Conservation (phyloP, 768 basidiomycete species). For the Auriscalpium orientale region DNA sequence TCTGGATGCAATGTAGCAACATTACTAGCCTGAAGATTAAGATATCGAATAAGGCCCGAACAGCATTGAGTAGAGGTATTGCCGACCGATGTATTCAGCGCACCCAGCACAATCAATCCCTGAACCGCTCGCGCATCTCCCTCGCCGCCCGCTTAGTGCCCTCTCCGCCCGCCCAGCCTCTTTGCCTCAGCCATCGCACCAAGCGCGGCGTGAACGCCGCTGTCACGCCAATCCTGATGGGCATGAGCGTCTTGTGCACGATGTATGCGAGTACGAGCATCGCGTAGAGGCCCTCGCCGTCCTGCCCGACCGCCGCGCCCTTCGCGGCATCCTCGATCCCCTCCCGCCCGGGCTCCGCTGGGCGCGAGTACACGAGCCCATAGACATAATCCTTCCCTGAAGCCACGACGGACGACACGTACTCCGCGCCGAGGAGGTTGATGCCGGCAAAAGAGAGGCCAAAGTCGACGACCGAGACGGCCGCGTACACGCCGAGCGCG, state of each 20-base stretch:
- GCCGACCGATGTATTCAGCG: not conserved
- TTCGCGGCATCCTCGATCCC: conserved; percentile 42
- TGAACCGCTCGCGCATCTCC: conserved; percentile 31
- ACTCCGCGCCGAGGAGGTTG: conserved; percentile 83
- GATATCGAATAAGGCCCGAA: not conserved
- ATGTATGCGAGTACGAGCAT: conserved; percentile 91
- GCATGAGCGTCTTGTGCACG: conserved; percentile 90
- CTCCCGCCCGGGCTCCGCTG: conserved; percentile 61
- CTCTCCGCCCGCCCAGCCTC: conserved; percentile 78
- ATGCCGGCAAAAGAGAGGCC: conserved; percentile 76
- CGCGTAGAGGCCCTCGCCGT: conserved; percentile 78
- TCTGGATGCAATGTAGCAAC: not conserved
- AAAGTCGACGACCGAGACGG: conserved; percentile 74
- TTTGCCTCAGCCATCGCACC: conserved; percentile 73
- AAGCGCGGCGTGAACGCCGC: conserved; percentile 78
- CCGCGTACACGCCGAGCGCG: conserved; percentile 82
- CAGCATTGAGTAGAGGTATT: not conserved
- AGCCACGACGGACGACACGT: conserved; percentile 64
- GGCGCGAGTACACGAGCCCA: conserved; percentile 39
- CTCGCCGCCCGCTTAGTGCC: conserved; percentile 58
- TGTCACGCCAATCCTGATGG: conserved; percentile 83
- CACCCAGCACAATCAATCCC: conserved; percentile 18
- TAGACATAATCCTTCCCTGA: conserved; percentile 44
- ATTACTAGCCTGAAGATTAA: too few relatives aligned
- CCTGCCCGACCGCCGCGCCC: conserved; percentile 23